Evolutionary conservation across 129 eudicot species (phyloP), one percentile per base, ranked within the genome.

Genomic region (Chrysanthemum seticuspe): DNA sequence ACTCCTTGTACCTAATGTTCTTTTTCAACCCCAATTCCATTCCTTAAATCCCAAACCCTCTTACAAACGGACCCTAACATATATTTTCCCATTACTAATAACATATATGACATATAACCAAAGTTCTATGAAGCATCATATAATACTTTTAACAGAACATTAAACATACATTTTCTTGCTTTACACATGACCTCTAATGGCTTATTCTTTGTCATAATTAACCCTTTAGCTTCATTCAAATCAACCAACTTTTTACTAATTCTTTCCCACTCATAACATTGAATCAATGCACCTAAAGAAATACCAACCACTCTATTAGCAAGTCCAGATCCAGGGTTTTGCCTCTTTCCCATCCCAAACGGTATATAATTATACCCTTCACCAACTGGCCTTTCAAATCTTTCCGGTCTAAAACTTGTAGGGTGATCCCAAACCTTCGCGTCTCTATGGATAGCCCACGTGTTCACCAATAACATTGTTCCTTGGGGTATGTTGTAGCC

Each of bases 221-320:
- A 48, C 52, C 82, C 81, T 81, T 57, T 71, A 34, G 58, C 85
- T 76, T 81, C 76, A 19, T 65, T 13, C 12, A 76, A 29, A 6
- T 84, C 83, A 58, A 82, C 67, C 19, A 79, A 63, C 19, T 65
- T 77, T 62, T 74, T 36, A 49, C 71, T 55, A 10, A 76, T 77
- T 72, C 81, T 84, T 47, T 79, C 74, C 93, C 93, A 87, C 25
- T 84, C 85, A 65, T 81, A 87, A 73, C 87, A 84, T 58, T 87
- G 89, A 45, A 84, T 51, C 50, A 87, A 50, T 25, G 75, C 61
- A 16, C 83, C 87, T 57, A 87, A 66, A 10, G 82, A 79, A 76
- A 84, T 13, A 14, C 74, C 76, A 13, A 87, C 71, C 21, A 71
- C 78, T 34, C 75, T 68, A 79, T 77, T 52, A 70, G 74, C 79